A percentile compares a stretch with the other conserved stretches of the same genome.
phyloP scores from a whole-genome alignment of 2,329 filamentous ascomycete species.

The Neofusicoccum cordaticola region DNA sequence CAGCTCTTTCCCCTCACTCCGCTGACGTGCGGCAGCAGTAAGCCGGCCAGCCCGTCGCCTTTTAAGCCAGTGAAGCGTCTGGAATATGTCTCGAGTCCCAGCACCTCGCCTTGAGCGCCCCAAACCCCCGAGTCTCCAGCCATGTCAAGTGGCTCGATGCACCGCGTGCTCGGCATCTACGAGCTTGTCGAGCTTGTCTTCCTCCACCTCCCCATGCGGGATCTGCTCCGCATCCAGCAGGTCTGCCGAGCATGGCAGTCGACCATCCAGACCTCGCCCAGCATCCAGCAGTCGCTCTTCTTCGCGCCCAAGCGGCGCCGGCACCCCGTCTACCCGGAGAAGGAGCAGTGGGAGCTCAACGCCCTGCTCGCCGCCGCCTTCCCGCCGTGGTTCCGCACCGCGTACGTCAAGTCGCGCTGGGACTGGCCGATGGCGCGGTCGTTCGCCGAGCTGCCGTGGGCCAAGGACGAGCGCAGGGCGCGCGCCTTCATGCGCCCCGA shows the following conservation, averaged over 20 bases:
- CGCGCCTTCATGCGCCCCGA: neutral
- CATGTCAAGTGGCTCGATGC: neutral
- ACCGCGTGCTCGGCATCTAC: conserved; percentile 5
- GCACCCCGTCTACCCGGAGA: neutral
- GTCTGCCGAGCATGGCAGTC: conserved; percentile 13
- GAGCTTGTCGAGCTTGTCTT: conserved; percentile 17
- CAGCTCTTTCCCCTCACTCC: conserved; percentile 2
- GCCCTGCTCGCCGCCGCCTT: neutral
- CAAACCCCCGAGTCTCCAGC: no score
- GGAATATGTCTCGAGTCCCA: no score
- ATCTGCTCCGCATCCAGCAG: conserved; percentile 3
- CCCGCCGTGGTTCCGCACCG: neutral
- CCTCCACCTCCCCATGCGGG: conserved; percentile 6
- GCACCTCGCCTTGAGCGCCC: no score
- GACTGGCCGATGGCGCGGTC: conserved; percentile 1
- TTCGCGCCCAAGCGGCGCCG: neutral
- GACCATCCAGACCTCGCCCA: conserved; percentile 8
- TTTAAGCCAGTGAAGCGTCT: neutral
- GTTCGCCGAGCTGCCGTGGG: neutral
- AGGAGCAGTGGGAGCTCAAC: neutral
- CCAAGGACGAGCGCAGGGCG: neutral
- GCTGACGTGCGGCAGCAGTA: neutral
- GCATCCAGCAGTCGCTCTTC: conserved; percentile 11
- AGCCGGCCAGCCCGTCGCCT: neutral
- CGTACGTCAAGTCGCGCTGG: conserved; percentile 2